Base-by-base conservation (phyloP, 768 basidiomycete genomes). In the Trametopsis cervina region DNA sequence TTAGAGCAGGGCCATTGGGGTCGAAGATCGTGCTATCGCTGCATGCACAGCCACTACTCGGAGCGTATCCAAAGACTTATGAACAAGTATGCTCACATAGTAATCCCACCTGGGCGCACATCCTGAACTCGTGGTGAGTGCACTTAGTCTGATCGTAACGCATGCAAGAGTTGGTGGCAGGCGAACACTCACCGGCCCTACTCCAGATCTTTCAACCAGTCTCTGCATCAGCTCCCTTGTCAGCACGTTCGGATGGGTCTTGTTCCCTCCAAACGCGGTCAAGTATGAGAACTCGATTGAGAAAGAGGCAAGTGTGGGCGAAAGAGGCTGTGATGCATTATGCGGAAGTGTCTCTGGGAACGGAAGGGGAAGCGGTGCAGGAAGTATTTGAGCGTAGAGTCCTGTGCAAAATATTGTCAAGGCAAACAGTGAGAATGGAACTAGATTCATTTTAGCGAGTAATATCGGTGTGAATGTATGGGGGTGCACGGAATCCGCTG, bases 271-370 rank as follows among this genome's bases (percentile, higher is more conserved):
- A 44, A 64, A 66, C 7, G 56, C 44, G 12, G 57, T 47, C 20
- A 66, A 42, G 48, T 61, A 64, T 7, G 62, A 55, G 40, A 58
- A 54, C 50, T 66, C 64, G 42, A 66, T 60, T 0, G 58, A 61
- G 27, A 66, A 58, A 1, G 57, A 57, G 12, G 61, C 55, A 7
- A 64, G 58, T 25, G 50, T 42, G 5, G 48, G 58, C 43, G 60
- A 57, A 10, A 66, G 53, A 12, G 47, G 21, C 40, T 53, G 52
- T 11, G 63, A 60, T 2, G 57, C 55, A 47, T 56, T 54, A 10
- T 44, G 11, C 0, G 62, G 61, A 18, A 36, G 37, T 7, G 44
- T 7, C 9, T 33, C 9, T 15, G 7, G 29, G 29, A 33, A 33
- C 7, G 29, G 29, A 7, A 33, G 15, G 15, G 15, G 7, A 15